These are phyloP conservation scores for Coemansia sp. DNA, from an alignment of 192 early-diverging fungal genomes.

Conservation along the genomic window DNA sequence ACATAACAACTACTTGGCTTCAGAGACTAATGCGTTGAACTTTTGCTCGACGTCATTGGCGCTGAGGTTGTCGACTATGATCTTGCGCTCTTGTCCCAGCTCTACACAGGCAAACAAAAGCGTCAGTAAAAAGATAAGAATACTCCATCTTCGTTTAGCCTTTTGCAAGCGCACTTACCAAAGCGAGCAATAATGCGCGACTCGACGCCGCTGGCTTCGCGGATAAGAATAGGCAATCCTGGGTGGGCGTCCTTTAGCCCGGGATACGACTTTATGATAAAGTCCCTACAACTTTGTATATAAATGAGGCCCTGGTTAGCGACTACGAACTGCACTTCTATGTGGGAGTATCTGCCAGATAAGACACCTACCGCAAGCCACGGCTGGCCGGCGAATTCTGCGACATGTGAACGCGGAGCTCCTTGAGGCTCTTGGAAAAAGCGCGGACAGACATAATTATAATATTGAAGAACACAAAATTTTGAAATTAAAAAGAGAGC, in stretches of 20 bases:
- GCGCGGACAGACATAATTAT: slow-evolving; percentile 37
- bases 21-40: slow-evolving; percentile 64
- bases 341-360: neutral
- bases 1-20: slow-evolving; percentile 35
- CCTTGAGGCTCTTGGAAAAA: slow-evolving; percentile 72
- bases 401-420: slow-evolving; percentile 89
- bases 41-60: slow-evolving; percentile 70
- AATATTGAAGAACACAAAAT: neutral
- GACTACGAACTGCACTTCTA: neutral
- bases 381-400: slow-evolving; percentile 75
- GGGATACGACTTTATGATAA: slow-evolving; percentile 77
- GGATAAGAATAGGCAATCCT: slow-evolving; percentile 83
- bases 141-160: neutral
- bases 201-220: slow-evolving; percentile 82
- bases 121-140: neutral
- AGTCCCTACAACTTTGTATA: slow-evolving; percentile 65
- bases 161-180: slow-evolving; percentile 57
- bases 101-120: slow-evolving; percentile 52
- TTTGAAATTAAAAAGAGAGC: neutral
- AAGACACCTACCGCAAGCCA: slow-evolving; percentile 66
- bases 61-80: slow-evolving; percentile 71
- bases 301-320: neutral
- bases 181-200: slow-evolving; percentile 89
- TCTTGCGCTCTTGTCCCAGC: slow-evolving; percentile 77
- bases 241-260: slow-evolving; percentile 87